These are phyloP conservation scores for Inga leiocalycina DNA, from an alignment of 306 rosid genomes.

Conservation along the genomic window DNA sequence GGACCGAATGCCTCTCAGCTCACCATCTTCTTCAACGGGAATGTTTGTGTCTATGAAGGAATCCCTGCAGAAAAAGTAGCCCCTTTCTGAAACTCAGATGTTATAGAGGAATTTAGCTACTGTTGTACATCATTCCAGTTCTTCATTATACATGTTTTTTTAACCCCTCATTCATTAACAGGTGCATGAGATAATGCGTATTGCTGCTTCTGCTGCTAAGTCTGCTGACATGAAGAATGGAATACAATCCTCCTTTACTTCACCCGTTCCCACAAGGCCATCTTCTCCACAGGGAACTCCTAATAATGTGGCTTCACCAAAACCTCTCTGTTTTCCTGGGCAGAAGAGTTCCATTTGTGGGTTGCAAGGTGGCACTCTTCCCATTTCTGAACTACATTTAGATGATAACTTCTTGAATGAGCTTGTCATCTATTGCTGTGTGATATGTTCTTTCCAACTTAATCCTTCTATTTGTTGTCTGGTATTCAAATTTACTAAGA, in stretches of 20 bases:
- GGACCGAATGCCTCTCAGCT: slow-evolving; percentile 46
- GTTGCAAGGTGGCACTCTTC: slow-evolving; percentile 56
- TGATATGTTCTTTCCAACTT: background rate
- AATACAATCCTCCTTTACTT: slow-evolving; percentile 39
- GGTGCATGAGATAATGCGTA: slow-evolving; percentile 60
- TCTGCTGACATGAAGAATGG: slow-evolving; percentile 49
- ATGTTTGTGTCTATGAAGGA: slow-evolving; percentile 58
- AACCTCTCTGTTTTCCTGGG: slow-evolving; percentile 51
- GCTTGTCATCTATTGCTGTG: background rate
- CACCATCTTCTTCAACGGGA: slow-evolving; percentile 62
- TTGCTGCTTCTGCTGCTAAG: slow-evolving; percentile 59
- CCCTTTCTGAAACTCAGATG: background rate
- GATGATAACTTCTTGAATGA: slow-evolving; percentile 15
- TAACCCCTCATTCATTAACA: slow-evolving; percentile 16
- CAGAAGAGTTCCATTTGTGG: slow-evolving; percentile 60
- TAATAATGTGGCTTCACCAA: slow-evolving; percentile 45
- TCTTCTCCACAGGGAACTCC: slow-evolving; percentile 51
- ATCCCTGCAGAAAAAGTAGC: slow-evolving; percentile 66
- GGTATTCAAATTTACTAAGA: background rate
- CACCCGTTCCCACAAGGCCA: slow-evolving; percentile 40
- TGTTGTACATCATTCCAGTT: slow-evolving; percentile 3
- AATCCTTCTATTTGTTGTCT: slow-evolving; percentile 3
- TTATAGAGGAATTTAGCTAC: background rate
- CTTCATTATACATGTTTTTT: background rate
- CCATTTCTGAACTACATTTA: background rate